A percentile compares a stretch with the other conserved stretches of the same genome.
phyloP scores from a whole-genome alignment of 306 rosid genomes.

The Fragaria ananassa region DNA sequence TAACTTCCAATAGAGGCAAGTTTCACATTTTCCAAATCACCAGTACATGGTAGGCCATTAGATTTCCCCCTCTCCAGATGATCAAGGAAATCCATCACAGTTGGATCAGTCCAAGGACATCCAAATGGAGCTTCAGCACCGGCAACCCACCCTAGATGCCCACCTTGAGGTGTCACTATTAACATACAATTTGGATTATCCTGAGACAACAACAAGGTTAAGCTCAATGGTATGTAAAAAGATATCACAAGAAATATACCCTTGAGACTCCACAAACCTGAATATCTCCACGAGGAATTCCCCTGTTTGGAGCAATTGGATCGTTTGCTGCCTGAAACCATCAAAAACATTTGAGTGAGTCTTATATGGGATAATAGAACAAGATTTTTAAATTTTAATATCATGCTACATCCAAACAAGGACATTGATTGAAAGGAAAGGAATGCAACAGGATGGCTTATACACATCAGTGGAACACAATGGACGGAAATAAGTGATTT shows the following conservation, averaged over 20 bases:
- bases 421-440: background rate
- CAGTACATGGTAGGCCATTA: conserved; percentile 19
- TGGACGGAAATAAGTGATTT: background rate
- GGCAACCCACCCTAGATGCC: conserved; percentile 97
- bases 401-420: background rate
- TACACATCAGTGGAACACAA: background rate
- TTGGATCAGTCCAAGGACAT: conserved; percentile 84
- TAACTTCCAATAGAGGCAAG: conserved; percentile 43
- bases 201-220: conserved; percentile 37
- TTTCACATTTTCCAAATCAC: conserved; percentile 6
- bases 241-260: too few relatives aligned
- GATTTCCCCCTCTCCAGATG: conserved; percentile 48
- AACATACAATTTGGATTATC: conserved; percentile 81
- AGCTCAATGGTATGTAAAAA: background rate
- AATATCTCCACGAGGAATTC: conserved; percentile 85
- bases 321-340: conserved; percentile 80
- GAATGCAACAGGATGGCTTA: background rate
- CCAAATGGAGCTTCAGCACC: conserved; percentile 78
- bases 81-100: conserved; percentile 77
- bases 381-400: background rate
- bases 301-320: conserved; percentile 87
- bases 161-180: conserved; percentile 89
- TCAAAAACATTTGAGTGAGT: conserved; percentile 20
- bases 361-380: background rate
- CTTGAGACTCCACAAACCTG: conserved; percentile 45